Evolutionary conservation across 2,329 filamentous ascomycete genomes (phyloP), one percentile per base, ranked within the genome.

Genomic region (Leptographium flavum): DNA sequence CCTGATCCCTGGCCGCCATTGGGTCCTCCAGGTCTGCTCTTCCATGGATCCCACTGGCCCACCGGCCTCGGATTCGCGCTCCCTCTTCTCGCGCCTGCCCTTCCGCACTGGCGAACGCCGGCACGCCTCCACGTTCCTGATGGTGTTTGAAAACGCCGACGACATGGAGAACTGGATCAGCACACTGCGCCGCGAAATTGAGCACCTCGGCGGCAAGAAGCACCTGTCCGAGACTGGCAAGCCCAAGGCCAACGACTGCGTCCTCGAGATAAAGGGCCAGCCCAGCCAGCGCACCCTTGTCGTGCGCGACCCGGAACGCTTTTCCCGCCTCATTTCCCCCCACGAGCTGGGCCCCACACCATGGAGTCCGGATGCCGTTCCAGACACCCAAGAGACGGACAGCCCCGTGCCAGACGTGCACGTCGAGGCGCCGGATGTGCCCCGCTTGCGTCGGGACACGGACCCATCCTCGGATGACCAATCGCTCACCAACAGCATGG

Each of bases 161-260:
- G 79, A 84, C 38, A 84, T 90, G 81, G 80, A 87, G 48, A 64
- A 67, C 37, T 92, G 85, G 85, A 76, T 90, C 57, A 69, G 71
- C 1, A 68, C 71, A 0, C 64, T 90, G 27, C 73, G 84, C 33
- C 71, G 71, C 45, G 79, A 84, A 55, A 87, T 90, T 43, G 79
- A 85, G 53, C 66, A 68, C 6, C 62, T 84, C 8, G 81, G 82
- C 25, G 83, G 83, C 17, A 81, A 74, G 63, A 79, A 74, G 58
- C 67, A 69, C 45, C 58, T 74, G 22, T 73, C 76, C 0, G 77
- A 82, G 55, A 79, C 72, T 4, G 77, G 75, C 33, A 68, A 63
- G 48, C 67, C 68, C 1, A 71, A 70, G 49, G 48, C 55, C 5
- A 67, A 69, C 2, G 63, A 66, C 28, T 53, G 57, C 11, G 41